A percentile compares a stretch with the other conserved stretches of the same genome.
Evolutionary conservation across 2,329 filamentous ascomycete species (phyloP).

Genomic region (Calonectria crousiana): DNA sequence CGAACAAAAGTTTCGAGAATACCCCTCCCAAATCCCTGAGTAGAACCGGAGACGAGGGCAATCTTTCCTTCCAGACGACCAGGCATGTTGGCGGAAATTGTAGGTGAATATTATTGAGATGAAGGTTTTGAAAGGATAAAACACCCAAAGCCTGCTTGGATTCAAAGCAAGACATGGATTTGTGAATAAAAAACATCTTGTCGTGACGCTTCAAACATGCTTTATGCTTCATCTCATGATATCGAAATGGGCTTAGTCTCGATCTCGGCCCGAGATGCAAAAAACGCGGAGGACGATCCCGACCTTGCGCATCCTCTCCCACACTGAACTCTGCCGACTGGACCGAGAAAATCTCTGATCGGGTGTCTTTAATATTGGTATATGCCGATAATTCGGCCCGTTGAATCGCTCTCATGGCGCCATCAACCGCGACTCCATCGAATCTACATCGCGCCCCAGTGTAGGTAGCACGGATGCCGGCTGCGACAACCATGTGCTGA

Average conservation of each 20-base stretch:
- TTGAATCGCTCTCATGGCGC: slow-evolving; percentile 24
- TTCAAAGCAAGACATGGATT: not conserved
- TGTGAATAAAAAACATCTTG: not conserved
- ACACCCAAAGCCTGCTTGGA: not conserved
- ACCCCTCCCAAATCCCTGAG: slow-evolving; percentile 28
- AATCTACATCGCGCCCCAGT: slow-evolving; percentile 32
- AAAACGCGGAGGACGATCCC: not conserved
- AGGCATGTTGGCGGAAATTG: slow-evolving; percentile 17
- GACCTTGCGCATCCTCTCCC: not conserved
- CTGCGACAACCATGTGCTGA: not conserved
- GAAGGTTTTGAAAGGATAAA: not conserved
- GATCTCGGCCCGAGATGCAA: not conserved
- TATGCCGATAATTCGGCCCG: not conserved
- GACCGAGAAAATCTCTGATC: not conserved
- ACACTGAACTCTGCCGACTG: not conserved
- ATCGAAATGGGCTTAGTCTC: not conserved
- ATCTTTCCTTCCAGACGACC: slow-evolving; percentile 31
- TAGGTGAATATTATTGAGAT: not conserved
- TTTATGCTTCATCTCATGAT: not conserved
- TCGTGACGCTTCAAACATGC: not conserved
- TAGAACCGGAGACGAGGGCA: slow-evolving; percentile 24
- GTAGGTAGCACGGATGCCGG: slow-evolving; percentile 13
- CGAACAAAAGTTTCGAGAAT: slow-evolving; percentile 28
- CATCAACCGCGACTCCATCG: slow-evolving; percentile 32
- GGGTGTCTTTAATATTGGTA: not conserved